These are phyloP conservation scores for Coffea humblotiana DNA, from an alignment of 305 asterid species.

Conservation along the genomic window DNA sequence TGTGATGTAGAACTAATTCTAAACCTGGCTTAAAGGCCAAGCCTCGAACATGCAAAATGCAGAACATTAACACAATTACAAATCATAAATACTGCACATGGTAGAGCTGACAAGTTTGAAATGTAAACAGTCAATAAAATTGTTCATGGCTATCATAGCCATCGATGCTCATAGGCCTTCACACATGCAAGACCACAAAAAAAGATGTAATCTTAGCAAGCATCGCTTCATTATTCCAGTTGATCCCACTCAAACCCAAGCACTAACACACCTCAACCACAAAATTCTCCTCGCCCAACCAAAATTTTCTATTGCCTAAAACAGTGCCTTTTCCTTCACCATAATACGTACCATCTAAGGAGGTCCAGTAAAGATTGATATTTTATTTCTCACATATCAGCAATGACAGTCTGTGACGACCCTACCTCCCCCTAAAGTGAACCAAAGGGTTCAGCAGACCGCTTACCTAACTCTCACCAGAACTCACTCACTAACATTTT, in stretches of 20 bases:
- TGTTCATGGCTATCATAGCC: neutral
- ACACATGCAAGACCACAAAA: neutral
- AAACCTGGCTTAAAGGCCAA: conserved; percentile 75
- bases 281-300: neutral
- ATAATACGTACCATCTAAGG: neutral
- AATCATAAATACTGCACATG: neutral
- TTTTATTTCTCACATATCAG: neutral
- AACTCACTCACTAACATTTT: too few relatives aligned
- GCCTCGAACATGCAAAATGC: conserved; percentile 65
- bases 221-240: neutral
- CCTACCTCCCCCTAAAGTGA: too few relatives aligned
- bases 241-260: neutral
- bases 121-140: neutral
- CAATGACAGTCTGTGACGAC: neutral
- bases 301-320: neutral
- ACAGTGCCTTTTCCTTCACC: neutral
- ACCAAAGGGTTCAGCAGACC: too few relatives aligned
- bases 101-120: neutral
- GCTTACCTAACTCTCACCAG: too few relatives aligned
- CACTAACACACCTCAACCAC: neutral
- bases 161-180: too few relatives aligned
- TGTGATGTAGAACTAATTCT: conserved; percentile 89
- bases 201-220: neutral
- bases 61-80: neutral
- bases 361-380: neutral